Evolutionary conservation across 2,329 filamentous ascomycete species (phyloP).

Genomic region (Didymella segeticola): DNA sequence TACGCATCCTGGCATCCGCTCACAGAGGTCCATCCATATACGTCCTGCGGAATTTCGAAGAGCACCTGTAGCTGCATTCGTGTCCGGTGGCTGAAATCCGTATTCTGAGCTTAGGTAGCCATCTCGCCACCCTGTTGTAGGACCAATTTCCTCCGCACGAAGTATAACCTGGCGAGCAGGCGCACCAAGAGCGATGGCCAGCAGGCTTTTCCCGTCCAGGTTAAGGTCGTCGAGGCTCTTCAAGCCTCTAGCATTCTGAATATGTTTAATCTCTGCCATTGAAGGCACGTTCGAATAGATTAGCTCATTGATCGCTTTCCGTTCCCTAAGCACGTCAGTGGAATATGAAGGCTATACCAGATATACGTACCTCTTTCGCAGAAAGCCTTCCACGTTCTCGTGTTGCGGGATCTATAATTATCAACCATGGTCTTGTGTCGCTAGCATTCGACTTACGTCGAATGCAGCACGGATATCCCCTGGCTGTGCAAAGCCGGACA

Average conservation of each 20-base stretch:
- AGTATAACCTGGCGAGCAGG: slow-evolving; percentile 63
- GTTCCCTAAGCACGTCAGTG: slow-evolving; percentile 24
- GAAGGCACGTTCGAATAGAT: slow-evolving; percentile 35
- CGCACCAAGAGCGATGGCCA: slow-evolving; percentile 61
- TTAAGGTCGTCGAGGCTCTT: slow-evolving; percentile 59
- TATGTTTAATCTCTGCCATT: slow-evolving; percentile 35
- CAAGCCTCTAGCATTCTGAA: slow-evolving; percentile 40
- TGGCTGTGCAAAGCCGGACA: slow-evolving; percentile 33
- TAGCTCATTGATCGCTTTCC: slow-evolving; percentile 36
- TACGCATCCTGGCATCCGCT: slow-evolving; percentile 61
- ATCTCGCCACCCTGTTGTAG: slow-evolving; percentile 60
- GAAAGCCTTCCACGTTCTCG: slow-evolving; percentile 28
- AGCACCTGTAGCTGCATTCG: slow-evolving; percentile 57
- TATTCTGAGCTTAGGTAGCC: slow-evolving; percentile 60
- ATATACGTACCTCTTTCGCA: slow-evolving; percentile 28
- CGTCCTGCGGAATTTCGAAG: slow-evolving; percentile 58
- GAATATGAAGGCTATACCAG: background rate
- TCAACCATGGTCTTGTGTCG: background rate
- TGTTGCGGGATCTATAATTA: slow-evolving; percentile 26
- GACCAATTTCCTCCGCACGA: slow-evolving; percentile 61
- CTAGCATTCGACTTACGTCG: slow-evolving; percentile 16
- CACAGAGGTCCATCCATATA: slow-evolving; percentile 63
- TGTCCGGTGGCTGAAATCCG: slow-evolving; percentile 60
- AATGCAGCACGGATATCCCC: slow-evolving; percentile 34
- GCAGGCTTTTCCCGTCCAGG: slow-evolving; percentile 56